Evolutionary conservation across 2,329 filamentous ascomycete genomes (phyloP).

Genomic region (Fusarium sp.): DNA sequence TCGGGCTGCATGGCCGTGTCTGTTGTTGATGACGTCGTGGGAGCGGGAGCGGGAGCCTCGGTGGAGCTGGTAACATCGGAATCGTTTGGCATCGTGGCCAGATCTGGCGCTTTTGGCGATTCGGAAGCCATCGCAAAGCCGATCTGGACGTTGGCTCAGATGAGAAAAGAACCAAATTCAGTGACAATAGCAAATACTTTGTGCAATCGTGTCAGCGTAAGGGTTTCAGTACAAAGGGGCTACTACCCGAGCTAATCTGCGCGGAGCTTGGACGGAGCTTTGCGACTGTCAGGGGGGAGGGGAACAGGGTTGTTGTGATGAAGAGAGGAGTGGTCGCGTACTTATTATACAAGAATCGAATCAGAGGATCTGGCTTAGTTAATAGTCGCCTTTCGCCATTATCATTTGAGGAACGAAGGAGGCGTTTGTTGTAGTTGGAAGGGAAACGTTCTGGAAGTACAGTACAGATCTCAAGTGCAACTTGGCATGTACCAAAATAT

Average conservation of each 20-base stretch:
- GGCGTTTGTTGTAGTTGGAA: constrained; percentile 40
- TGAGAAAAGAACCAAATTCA: constrained; percentile 31
- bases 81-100: constrained; percentile 57
- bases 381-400: constrained; percentile 43
- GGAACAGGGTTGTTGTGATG: constrained; percentile 1
- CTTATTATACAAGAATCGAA: constrained; percentile 48
- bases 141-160: constrained; percentile 32
- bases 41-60: constrained; percentile 30
- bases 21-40: constrained; percentile 44
- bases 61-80: constrained; percentile 39
- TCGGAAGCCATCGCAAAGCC: constrained; percentile 56
- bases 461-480: constrained; percentile 50
- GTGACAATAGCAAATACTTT: constrained; percentile 41
- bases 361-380: constrained; percentile 28
- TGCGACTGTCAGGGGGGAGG: constrained; percentile 42
- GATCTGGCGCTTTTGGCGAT: constrained; percentile 55
- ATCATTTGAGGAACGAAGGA: constrained; percentile 28
- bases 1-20: constrained; percentile 27
- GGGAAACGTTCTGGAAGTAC: constrained; percentile 45
- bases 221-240: constrained; percentile 44
- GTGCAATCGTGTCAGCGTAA: constrained; percentile 47
- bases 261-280: constrained; percentile 38
- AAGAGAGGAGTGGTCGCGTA: constrained; percentile 28
- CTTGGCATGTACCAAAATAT: constrained; percentile 49
- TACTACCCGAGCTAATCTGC: constrained; percentile 41